Base-by-base conservation (phyloP, 2,329 filamentous ascomycete species). In the Xylaria sp. region DNA sequence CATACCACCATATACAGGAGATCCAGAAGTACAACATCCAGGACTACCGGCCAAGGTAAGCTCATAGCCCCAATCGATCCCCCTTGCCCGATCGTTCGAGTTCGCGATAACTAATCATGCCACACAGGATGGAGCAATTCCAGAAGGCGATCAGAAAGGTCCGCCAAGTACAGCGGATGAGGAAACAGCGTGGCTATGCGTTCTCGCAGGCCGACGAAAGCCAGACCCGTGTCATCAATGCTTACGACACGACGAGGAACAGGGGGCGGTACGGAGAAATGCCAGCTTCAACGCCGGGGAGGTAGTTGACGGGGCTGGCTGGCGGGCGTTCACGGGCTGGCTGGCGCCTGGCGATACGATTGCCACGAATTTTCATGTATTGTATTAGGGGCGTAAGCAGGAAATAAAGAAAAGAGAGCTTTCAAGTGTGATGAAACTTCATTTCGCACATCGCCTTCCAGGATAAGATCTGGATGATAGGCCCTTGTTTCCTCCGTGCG, bases 21-120 rank as follows among this genome's bases (percentile, higher is more conserved):
- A 99, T 99, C 65, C 94, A 99, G 74, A 99, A 99, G 76, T 99
- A 97, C 78, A 99, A 99, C 67, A 96, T 99, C 56, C 94, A 99
- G 76, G 94, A 99, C 76, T 99, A 99, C 75, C 83, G 94, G 69
- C 94, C 94, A 58, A 87, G 94, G 90, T 92, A 83, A 64, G 82
- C 78, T 46, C 26, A 49, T 22, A 51, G 50, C 7, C n/a, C 37
- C 38, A 22, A 47, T 45, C 45, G 5, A 21, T 69, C 22, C 67
- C 52, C 38, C 26, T 39, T 22, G 50, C 34, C 40, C 53, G 3
- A 17, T 7, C 9, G 13, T 38, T 9, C 41, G 38, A 40, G 38
- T 47, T 38, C 19, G n/a, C 24, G 22, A 62, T 44, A 41, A 22
- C 64, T 70, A 50, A 71, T 48, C 37, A 21, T 13, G 5, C 40